A percentile compares a stretch with the other conserved stretches of the same genome.
These are phyloP conservation scores for Amauroascus niger DNA, from an alignment of 2,329 filamentous ascomycete genomes.

Conservation along the genomic window DNA sequence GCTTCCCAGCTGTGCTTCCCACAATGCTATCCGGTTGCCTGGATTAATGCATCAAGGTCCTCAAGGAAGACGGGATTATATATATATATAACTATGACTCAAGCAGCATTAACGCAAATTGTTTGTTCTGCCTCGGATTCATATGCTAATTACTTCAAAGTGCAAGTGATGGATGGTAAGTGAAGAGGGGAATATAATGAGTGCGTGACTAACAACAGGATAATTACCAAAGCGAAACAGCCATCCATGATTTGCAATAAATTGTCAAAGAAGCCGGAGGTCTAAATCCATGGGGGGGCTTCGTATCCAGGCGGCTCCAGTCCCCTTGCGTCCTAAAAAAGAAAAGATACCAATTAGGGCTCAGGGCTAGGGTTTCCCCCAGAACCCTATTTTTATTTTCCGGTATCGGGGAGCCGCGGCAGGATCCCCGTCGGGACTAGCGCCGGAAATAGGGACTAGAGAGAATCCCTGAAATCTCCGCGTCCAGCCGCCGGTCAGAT, in stretches of 20 bases:
- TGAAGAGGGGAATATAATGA: no score
- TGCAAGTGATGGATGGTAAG: no score
- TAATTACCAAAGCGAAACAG: no score
- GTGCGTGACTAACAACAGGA: no score
- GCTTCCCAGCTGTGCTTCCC: not conserved
- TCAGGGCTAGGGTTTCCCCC: slow-evolving; percentile 11
- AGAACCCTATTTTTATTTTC: not conserved
- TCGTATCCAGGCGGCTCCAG: no score
- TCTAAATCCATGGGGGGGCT: no score
- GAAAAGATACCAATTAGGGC: slow-evolving; percentile 5
- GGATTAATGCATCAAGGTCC: not conserved
- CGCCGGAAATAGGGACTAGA: not conserved
- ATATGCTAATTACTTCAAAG: not conserved
- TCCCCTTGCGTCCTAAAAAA: no score
- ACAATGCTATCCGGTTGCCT: not conserved
- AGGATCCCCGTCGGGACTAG: not conserved
- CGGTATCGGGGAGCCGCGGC: not conserved
- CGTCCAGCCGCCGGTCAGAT: slow-evolving; percentile 9
- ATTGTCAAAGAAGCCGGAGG: not conserved
- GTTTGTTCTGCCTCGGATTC: slow-evolving; percentile 7
- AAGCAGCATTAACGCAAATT: not conserved
- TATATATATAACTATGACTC: no score
- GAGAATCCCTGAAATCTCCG: slow-evolving; percentile 5
- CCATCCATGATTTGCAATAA: no score
- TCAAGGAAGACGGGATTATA: not conserved